Conservation (phyloP, 805 yeast species). For the Teunomyces gatunensis region DNA sequence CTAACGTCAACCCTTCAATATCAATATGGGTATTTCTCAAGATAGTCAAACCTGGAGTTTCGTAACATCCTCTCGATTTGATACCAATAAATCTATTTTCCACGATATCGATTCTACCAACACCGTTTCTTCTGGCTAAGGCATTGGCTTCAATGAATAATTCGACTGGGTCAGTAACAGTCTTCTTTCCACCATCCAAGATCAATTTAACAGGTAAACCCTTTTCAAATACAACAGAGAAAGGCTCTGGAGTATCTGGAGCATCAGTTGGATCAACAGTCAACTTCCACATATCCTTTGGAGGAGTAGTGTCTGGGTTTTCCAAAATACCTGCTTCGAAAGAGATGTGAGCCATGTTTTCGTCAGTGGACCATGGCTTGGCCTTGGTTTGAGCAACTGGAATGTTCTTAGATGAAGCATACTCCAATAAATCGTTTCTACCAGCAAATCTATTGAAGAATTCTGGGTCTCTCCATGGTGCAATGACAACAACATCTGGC, state of each 20-base stretch:
- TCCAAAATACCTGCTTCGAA: slow-evolving; percentile 99
- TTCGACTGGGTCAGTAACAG: slow-evolving; percentile 84
- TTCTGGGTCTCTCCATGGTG: slow-evolving; percentile 98
- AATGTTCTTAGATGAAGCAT: slow-evolving; percentile 87
- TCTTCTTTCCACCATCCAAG: slow-evolving; percentile 57
- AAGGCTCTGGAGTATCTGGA: slow-evolving; percentile 88
- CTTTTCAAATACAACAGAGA: slow-evolving; percentile 74
- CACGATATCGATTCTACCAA: slow-evolving; percentile 98
- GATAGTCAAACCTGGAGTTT: slow-evolving; percentile 96
- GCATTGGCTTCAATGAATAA: slow-evolving; percentile 90
- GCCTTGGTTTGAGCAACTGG: slow-evolving; percentile 97
- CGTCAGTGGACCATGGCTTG: slow-evolving; percentile 99
- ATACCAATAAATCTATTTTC: slow-evolving; percentile 99
- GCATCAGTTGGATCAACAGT: slow-evolving; percentile 96
- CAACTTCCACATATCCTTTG: slow-evolving; percentile 99
- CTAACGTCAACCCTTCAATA: slow-evolving; percentile 93
- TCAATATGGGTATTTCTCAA: slow-evolving; percentile 94
- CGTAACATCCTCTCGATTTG: slow-evolving; percentile 99
- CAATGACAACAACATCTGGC: slow-evolving; percentile 94
- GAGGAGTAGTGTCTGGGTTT: slow-evolving; percentile 98
- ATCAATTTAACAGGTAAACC: slow-evolving; percentile 86
- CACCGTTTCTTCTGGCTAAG: slow-evolving; percentile 98
- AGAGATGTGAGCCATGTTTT: slow-evolving; percentile 97
- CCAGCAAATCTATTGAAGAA: slow-evolving; percentile 97
- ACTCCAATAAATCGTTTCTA: slow-evolving; percentile 91